phyloP scores from a whole-genome alignment of 2,329 filamentous ascomycete species.

The Phaeosphaeria sp. region DNA sequence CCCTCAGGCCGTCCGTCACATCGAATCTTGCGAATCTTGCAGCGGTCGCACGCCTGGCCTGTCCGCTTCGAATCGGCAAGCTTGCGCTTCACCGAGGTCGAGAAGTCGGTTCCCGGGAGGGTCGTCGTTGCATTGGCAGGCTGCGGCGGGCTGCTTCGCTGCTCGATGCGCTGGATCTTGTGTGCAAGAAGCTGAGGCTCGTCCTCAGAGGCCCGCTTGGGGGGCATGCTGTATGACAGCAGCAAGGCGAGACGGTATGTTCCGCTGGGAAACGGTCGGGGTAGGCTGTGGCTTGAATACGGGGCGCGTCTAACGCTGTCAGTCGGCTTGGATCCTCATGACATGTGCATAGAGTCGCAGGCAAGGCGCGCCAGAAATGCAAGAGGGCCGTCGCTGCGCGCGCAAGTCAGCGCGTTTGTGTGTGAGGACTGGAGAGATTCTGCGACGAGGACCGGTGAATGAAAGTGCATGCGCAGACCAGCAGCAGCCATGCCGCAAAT shows the following conservation, averaged over 20 bases:
- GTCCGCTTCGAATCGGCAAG: conserved; percentile 66
- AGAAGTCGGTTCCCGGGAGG: conserved; percentile 39
- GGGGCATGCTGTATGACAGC: conserved; percentile 38
- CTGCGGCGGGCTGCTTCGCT: conserved; percentile 27
- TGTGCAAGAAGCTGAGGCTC: conserved; percentile 20
- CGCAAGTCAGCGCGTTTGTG: neutral
- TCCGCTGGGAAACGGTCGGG: conserved; percentile 19
- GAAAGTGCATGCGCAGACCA: conserved; percentile 3
- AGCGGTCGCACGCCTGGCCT: conserved; percentile 86
- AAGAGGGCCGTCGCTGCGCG: neutral
- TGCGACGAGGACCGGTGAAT: neutral
- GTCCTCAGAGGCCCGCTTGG: conserved; percentile 32
- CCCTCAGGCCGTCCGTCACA: conserved; percentile 82
- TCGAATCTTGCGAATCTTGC: conserved; percentile 88
- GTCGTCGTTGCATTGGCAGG: conserved; percentile 1
- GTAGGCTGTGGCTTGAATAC: conserved; percentile 10
- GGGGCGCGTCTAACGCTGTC: conserved; percentile 7
- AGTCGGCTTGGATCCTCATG: conserved; percentile 1
- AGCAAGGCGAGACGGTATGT: conserved; percentile 9
- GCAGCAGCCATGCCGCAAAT: conserved; percentile 1
- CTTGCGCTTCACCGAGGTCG: conserved; percentile 56
- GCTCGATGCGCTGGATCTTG: conserved; percentile 47
- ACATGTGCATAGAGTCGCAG: neutral
- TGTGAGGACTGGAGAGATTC: neutral
- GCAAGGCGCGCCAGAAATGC: neutral